Conservation (phyloP, 345 rosid species). For the Sisymbrium altissimum region DNA sequence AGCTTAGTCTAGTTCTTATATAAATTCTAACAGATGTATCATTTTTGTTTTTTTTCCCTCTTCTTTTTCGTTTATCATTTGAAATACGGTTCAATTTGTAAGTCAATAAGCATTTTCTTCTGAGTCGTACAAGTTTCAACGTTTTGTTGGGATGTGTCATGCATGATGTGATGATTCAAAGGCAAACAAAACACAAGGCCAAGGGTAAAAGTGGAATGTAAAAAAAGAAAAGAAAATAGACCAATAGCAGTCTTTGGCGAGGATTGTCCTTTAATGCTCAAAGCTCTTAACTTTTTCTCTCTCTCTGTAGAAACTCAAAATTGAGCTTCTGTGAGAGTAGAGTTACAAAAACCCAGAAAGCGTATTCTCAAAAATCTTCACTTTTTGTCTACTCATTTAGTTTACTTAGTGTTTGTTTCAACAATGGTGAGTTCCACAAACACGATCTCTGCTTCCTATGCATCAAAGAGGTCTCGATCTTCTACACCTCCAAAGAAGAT, state of each 20-base stretch:
- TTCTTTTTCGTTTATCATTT: background rate
- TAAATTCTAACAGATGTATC: slow-evolving; percentile 19
- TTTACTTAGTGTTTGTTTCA: background rate
- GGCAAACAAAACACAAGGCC: background rate
- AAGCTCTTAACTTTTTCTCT: background rate
- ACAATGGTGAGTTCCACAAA: slow-evolving; percentile 27
- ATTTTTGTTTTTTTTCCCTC: background rate
- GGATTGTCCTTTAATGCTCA: slow-evolving; percentile 11
- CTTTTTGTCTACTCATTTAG: background rate
- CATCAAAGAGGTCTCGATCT: slow-evolving; percentile 26
- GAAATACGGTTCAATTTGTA: background rate
- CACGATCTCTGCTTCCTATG: slow-evolving; percentile 28
- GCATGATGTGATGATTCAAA: slow-evolving; percentile 8
- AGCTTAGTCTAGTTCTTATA: slow-evolving; percentile 18
- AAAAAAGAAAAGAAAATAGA: background rate
- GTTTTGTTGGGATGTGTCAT: background rate
- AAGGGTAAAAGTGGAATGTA: slow-evolving; percentile 19
- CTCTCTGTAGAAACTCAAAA: background rate
- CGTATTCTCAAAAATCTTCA: background rate
- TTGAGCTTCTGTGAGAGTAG: background rate
- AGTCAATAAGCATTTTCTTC: background rate
- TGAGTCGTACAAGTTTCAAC: slow-evolving; percentile 21
- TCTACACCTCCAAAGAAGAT: slow-evolving; percentile 4
- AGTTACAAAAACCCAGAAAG: background rate
- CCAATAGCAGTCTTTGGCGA: slow-evolving; percentile 7